Conservation (phyloP, 2,329 filamentous ascomycete species). For the Pseudogymnoascus sp. region DNA sequence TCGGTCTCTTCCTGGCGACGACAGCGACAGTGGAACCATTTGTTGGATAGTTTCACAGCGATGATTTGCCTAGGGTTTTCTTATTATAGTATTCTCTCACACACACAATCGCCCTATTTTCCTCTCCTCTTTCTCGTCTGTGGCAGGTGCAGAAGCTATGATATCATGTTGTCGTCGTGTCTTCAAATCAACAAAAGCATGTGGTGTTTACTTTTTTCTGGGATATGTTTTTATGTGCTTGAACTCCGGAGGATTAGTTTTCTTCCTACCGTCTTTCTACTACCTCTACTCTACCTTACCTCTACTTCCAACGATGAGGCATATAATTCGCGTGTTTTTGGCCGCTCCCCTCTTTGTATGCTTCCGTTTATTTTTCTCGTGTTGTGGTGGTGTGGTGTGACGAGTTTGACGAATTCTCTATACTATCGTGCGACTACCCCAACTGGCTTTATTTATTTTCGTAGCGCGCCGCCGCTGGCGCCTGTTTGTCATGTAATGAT, state of each 20-base stretch:
- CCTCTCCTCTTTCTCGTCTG: not conserved
- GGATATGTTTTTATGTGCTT: not conserved
- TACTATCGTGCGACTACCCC: conserved; percentile 19
- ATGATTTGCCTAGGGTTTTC: conserved; percentile 13
- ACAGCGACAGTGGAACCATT: conserved; percentile 10
- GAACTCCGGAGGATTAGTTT: not conserved
- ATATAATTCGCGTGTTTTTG: not conserved
- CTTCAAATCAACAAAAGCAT: conserved; percentile 2
- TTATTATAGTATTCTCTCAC: not conserved
- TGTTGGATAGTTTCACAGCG: conserved; percentile 12
- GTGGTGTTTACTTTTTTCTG: not conserved
- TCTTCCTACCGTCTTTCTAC: not conserved
- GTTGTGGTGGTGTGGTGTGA: conserved; percentile 8
- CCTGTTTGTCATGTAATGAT: not conserved
- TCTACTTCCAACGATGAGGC: not conserved
- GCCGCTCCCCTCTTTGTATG: conserved; percentile 9
- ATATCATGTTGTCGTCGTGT: not conserved
- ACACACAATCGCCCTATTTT: not conserved
- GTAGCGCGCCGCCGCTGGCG: conserved; percentile 12
- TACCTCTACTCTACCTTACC: not conserved
- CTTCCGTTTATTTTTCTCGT: conserved; percentile 13
- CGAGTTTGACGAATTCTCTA: conserved; percentile 18
- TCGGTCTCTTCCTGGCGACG: not conserved
- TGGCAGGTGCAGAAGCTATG: not conserved
- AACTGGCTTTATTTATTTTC: conserved; percentile 13